A percentile compares a stretch with the other conserved stretches of the same genome.
Evolutionary conservation across 768 basidiomycete genomes (phyloP).

Genomic region (Lentinula sp.): DNA sequence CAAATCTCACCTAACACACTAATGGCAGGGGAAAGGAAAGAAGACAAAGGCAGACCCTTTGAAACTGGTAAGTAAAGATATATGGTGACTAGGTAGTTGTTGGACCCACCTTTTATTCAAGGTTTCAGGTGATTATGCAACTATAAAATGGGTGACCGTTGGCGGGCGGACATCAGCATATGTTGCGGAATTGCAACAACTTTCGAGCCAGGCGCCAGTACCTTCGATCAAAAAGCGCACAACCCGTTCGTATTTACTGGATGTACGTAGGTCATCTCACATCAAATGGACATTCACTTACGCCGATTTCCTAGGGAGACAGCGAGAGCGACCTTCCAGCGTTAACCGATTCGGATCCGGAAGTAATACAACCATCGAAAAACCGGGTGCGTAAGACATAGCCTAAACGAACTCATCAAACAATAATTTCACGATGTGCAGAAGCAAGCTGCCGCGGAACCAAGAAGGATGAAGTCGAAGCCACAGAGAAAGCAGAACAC

Average conservation of each 20-base stretch:
- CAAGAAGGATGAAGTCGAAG: not conserved
- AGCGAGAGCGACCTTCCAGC: slow-evolving; percentile 16
- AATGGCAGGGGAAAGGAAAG: slow-evolving; percentile 53
- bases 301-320: slow-evolving; percentile 6
- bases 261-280: slow-evolving; percentile 12
- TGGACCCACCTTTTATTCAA: slow-evolving; percentile 19
- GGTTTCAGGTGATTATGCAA: slow-evolving; percentile 67
- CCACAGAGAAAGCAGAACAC: not conserved
- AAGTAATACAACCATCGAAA: slow-evolving; percentile 1
- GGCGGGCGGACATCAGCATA: slow-evolving; percentile 76
- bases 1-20: not conserved
- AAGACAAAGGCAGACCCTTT: slow-evolving; percentile 35
- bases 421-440: not conserved
- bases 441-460: not conserved
- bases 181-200: slow-evolving; percentile 54
- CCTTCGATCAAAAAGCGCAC: slow-evolving; percentile 6
- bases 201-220: slow-evolving; percentile 6
- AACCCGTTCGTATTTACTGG: slow-evolving; percentile 5
- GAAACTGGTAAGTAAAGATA: slow-evolving; percentile 35
- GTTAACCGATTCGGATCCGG: slow-evolving; percentile 16
- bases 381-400: not conserved
- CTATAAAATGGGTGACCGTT: slow-evolving; percentile 69
- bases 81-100: not conserved
- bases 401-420: not conserved
- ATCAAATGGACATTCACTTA: not conserved